A percentile compares a stretch with the other conserved stretches of the same genome.
These are phyloP conservation scores for Mimosa pudica DNA, from an alignment of 306 rosid genomes.

Conservation along the genomic window DNA sequence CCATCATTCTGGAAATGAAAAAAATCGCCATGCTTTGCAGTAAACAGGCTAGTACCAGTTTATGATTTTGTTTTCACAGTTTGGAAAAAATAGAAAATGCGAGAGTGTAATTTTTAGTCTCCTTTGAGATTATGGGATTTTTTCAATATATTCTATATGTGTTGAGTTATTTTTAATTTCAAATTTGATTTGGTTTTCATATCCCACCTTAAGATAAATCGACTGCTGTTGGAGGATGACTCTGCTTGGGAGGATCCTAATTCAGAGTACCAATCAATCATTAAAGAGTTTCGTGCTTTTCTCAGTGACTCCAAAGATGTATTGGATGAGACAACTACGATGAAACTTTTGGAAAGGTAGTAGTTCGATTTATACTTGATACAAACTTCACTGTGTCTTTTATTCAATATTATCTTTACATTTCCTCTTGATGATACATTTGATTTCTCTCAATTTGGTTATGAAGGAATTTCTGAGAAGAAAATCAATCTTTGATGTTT, in stretches of 20 bases:
- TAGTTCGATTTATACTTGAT: constrained; percentile 34
- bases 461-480: background rate
- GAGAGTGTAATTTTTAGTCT: constrained; percentile 11
- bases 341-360: constrained; percentile 91
- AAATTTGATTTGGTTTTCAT: constrained; percentile 37
- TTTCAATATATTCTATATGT: constrained; percentile 27
- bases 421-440: constrained; percentile 5
- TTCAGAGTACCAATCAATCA: constrained; percentile 80
- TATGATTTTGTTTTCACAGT: constrained; percentile 19
- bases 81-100: background rate
- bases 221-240: constrained; percentile 92
- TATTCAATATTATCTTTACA: constrained; percentile 5
- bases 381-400: constrained; percentile 24
- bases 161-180: constrained; percentile 21
- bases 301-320: constrained; percentile 93
- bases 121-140: constrained; percentile 16
- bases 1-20: constrained; percentile 21
- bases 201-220: constrained; percentile 69
- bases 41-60: constrained; percentile 8
- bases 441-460: constrained; percentile 8
- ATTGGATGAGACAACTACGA: constrained; percentile 92
- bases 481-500: background rate
- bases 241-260: constrained; percentile 64
- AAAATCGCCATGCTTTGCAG: background rate
- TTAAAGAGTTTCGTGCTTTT: constrained; percentile 86